Evolutionary conservation across 2,329 filamentous ascomycete genomes (phyloP).

Genomic region (Didymella sp.): DNA sequence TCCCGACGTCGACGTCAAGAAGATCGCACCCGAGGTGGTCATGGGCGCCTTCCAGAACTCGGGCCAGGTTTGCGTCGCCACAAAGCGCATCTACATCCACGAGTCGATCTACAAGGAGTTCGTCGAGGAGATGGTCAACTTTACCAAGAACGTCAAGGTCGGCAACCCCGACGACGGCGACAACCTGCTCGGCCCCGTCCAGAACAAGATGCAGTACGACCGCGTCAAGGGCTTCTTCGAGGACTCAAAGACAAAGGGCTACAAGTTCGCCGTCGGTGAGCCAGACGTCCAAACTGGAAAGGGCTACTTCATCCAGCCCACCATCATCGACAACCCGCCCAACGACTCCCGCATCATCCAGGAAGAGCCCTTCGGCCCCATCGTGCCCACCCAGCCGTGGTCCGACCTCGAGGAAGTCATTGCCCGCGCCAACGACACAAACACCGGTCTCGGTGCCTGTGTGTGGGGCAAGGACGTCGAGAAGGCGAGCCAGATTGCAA

Average conservation of each 20-base stretch:
- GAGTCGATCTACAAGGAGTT: conserved; percentile 50
- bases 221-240: conserved; percentile 64
- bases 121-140: conserved; percentile 52
- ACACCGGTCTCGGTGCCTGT: conserved; percentile 61
- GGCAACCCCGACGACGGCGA: conserved; percentile 51
- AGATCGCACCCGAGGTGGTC: conserved; percentile 58
- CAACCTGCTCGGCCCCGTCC: conserved; percentile 65
- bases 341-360: conserved; percentile 63
- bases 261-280: conserved; percentile 61
- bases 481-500: conserved; percentile 57
- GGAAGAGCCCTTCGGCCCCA: conserved; percentile 70
- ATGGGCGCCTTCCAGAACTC: conserved; percentile 63
- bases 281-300: conserved; percentile 43
- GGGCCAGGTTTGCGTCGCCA: conserved; percentile 57
- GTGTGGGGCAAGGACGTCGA: conserved; percentile 56
- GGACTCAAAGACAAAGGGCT: conserved; percentile 62
- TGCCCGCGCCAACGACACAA: conserved; percentile 57
- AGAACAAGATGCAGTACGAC: conserved; percentile 71
- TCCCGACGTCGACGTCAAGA: conserved; percentile 63
- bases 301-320: conserved; percentile 67
- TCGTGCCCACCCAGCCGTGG: conserved; percentile 71
- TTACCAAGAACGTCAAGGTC: conserved; percentile 54
- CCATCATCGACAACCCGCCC: conserved; percentile 65
- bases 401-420: conserved; percentile 61
- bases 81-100: conserved; percentile 50